Base-by-base conservation (phyloP, 148 eudicot species). In the Pharnaceum exiguum region DNA sequence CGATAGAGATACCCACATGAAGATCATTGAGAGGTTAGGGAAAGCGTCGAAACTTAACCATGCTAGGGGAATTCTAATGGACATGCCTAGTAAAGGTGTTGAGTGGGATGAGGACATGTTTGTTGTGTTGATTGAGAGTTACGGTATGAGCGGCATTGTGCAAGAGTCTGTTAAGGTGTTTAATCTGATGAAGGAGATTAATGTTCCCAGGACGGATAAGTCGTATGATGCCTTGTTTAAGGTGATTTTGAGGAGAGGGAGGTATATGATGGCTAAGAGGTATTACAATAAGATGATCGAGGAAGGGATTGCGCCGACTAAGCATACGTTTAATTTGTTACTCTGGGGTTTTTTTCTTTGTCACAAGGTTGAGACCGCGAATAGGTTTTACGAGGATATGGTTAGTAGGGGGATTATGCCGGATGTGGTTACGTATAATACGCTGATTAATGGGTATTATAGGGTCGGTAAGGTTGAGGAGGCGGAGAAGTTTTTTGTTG, bases 261-360 rank as follows among this genome's bases (percentile, higher is more conserved):
- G 97, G 76, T 87, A 77, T 68, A 81, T 85, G 94, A 91, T 91
- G 97, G 90, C 88, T 5, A 87, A 91, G 77, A 74, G 96, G 75
- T 85, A 85, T 50, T 91, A 80, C 51, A 91, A 91, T 59, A 82
- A 82, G 82, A 91, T 91, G 97, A 62, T 85, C 71, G 63, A 48
- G 30, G 96, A 87, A 69, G 96, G 94, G 46, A 77, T 91, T 30
- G 57, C 77, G 28, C 97, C 97, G 8, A 82, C 85, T 37, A 59
- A 71, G 51, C 86, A 80, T 39, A 91, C 97, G 0, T 91, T 75
- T 61, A 87, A 87, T 71, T 3, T 77, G 22, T 62, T 91, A 79
- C 70, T 91, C 35, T 91, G 97, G 96, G 97, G 97, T 0, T 91
- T 91, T 45, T 87, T 91, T 63, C 85, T 91, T 19, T 78, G 82